Evolutionary conservation across 164 flowering plant species (phyloP), one percentile per base, ranked within the genome.

Genomic region (Platanus orientalis): DNA sequence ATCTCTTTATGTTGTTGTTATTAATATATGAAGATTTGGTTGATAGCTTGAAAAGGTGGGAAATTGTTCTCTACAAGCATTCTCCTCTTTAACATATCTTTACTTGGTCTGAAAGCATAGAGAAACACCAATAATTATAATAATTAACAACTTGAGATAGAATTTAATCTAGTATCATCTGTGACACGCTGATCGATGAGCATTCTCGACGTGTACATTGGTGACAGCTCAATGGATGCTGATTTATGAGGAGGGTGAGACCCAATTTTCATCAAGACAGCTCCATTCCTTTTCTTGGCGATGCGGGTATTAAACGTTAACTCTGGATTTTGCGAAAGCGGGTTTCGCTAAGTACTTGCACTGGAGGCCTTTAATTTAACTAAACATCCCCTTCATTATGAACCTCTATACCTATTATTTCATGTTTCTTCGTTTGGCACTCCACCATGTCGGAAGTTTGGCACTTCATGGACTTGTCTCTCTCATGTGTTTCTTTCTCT

Each of bases 61-160:
- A 36, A 58, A 24, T 44, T 23, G 47, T 34, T 57, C 26, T 20
- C 47, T 11, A 57, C 75, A 73, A 75, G 79, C 56, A 61, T 58
- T 21, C 19, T 34, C 60, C 34, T 20, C 27, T 2, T 17, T 1
- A 7, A 12, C 58, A 57, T 58, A 34, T 20, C 29, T 52, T 27
- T 47, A 61, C 39, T 69, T 63, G 72, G 62, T 62, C 47, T 32
- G 16, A 28, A 57, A 57, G 26, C 19, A 21, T 21, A 20, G 26
- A 36, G 26, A 57, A 39, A 36, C 47, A 25, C 42, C 7, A 7
- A 36, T 14, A 36, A 36, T 36, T 36, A 36, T 36, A 7, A 36
- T 36, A 36, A 36, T 36, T 36, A 36, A 36, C 9, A 36, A 7
- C 7, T 36, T 36, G 23, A 29, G 6, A 6, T 9, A 20, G 36